Evolutionary conservation across 306 rosid species (phyloP).

Genomic region (Erythrophleum fordii): DNA sequence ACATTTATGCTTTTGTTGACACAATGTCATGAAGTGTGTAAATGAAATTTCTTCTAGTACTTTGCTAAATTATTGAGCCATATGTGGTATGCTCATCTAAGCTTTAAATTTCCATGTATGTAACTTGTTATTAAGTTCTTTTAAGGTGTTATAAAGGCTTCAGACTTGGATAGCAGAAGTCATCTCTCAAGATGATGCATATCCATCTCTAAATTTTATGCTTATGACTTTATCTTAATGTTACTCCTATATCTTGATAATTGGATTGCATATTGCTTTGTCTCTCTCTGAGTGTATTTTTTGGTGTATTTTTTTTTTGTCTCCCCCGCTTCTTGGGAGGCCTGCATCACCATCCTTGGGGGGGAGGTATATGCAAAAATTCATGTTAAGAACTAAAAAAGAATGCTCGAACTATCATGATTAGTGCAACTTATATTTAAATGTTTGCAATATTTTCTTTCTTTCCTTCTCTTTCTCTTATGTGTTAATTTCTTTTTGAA

Average conservation of each 20-base stretch:
- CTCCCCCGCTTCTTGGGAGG: background rate
- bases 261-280: too few relatives aligned
- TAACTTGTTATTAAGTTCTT: background rate
- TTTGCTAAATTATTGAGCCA: background rate
- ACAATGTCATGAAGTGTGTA: constrained; percentile 12
- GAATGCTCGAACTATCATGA: background rate
- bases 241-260: too few relatives aligned
- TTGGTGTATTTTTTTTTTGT: background rate
- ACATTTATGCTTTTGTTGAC: constrained; percentile 9
- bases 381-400: background rate
- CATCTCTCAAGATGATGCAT: background rate
- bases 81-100: background rate
- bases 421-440: background rate
- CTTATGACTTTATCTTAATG: background rate
- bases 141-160: constrained; percentile 6
- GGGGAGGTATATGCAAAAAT: background rate
- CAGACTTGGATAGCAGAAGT: background rate
- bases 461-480: background rate
- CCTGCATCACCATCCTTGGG: too few relatives aligned
- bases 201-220: background rate
- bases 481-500: background rate
- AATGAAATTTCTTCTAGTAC: constrained; percentile 3
- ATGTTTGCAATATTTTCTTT: background rate
- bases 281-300: too few relatives aligned
- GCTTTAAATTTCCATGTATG: background rate